Conservation (phyloP, 2,329 filamentous ascomycete species). For the Botryotinia globosa region DNA sequence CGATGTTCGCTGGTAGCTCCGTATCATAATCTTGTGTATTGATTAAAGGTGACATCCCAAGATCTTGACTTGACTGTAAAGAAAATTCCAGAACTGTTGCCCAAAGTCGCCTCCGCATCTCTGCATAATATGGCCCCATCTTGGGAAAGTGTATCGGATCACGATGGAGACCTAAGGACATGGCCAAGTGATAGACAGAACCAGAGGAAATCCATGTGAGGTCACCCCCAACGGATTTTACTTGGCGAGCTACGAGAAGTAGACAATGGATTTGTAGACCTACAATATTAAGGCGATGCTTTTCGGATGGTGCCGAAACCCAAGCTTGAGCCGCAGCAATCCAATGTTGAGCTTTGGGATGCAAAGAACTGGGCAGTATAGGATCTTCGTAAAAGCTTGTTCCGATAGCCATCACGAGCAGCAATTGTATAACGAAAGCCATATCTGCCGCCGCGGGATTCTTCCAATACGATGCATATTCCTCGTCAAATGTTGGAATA, state of each 20-base stretch:
- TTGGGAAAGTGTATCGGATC: conserved; percentile 51
- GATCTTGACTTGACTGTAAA: conserved; percentile 50
- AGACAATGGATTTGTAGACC: conserved; percentile 53
- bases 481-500: conserved; percentile 44
- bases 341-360: conserved; percentile 24
- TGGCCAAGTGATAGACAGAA: conserved; percentile 49
- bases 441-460: conserved; percentile 23
- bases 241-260: conserved; percentile 49
- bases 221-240: conserved; percentile 48
- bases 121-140: conserved; percentile 48
- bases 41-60: conserved; percentile 50
- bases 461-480: conserved; percentile 44
- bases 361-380: conserved; percentile 6
- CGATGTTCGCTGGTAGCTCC: conserved; percentile 47
- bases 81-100: conserved; percentile 53
- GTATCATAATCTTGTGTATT: conserved; percentile 50
- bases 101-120: conserved; percentile 57
- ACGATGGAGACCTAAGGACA: conserved; percentile 56
- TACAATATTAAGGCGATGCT: conserved; percentile 47
- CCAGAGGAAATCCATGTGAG: conserved; percentile 52
- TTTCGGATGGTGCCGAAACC: conserved; percentile 40
- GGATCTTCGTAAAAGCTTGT: conserved; percentile 24
- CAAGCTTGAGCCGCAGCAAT: conserved; percentile 26
- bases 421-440: conserved; percentile 24
- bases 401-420: conserved; percentile 25